phyloP scores from a whole-genome alignment of 2,329 filamentous ascomycete genomes.

The Colletotrichum spinosum region DNA sequence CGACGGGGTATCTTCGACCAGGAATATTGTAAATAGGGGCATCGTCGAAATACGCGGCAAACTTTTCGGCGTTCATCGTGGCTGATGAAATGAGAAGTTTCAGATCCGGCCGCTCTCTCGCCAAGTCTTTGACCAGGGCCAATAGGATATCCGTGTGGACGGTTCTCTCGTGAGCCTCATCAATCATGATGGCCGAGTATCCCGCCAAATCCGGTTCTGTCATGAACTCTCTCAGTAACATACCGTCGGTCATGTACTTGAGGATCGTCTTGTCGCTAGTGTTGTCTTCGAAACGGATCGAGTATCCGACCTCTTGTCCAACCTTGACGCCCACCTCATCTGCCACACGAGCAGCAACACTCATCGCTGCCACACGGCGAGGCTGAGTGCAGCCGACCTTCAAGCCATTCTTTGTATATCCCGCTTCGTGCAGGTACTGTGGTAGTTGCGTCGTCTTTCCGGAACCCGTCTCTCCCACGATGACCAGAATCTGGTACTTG shows the following conservation, averaged over 20 bases:
- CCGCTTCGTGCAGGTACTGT: conserved; percentile 92
- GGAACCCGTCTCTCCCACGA: conserved; percentile 94
- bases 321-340: conserved; percentile 93
- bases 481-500: conserved; percentile 87
- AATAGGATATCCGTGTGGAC: conserved; percentile 91
- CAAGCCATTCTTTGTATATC: conserved; percentile 84
- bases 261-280: conserved; percentile 91
- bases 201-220: conserved; percentile 85
- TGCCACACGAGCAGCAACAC: conserved; percentile 93
- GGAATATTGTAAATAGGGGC: conserved; percentile 96
- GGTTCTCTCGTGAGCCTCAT: conserved; percentile 96
- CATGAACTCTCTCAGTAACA: conserved; percentile 90
- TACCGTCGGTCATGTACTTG: conserved; percentile 98
- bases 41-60: conserved; percentile 90
- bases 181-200: conserved; percentile 93
- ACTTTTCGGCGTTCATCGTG: conserved; percentile 94
- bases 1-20: conserved; percentile 87
- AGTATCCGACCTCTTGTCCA: conserved; percentile 93
- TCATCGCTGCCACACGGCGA: conserved; percentile 96
- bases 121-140: conserved; percentile 89
- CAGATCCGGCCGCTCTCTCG: conserved; percentile 83
- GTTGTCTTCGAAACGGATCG: conserved; percentile 93
- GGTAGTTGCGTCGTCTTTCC: conserved; percentile 97
- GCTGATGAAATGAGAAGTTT: conserved; percentile 94
- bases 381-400: conserved; percentile 96